Base-by-base conservation (phyloP, 768 basidiomycete species). In the Mycena galopus region DNA sequence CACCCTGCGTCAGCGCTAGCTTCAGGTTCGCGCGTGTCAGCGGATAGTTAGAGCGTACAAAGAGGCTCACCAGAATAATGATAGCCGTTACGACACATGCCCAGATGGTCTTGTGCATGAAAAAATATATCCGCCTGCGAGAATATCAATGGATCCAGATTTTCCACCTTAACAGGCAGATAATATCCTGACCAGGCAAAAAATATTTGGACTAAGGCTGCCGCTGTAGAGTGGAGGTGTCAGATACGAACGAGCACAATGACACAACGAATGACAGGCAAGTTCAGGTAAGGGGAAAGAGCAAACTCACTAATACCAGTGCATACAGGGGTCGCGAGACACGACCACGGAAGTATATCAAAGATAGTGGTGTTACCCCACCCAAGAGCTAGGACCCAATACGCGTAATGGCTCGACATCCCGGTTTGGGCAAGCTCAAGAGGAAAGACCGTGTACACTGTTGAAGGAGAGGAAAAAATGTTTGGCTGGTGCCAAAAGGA, bases 391-490 rank as follows among this genome's bases (percentile, higher is more conserved):
- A 67, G 55, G 53, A 58, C 35, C 35, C 51, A 67, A n/a, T 67
- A 67, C 29, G 65, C 65, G 33, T 56, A 67, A 58, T 67, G 65
- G n/a, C n/a, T n/a, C n/a, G n/a, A n/a, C n/a, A n/a, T n/a, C n/a
- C n/a, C n/a, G n/a, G n/a, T n/a, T n/a, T 67, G 65, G 19, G 35
- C 25, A 37, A 67, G 47, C 39, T 67, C 65, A 29, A 67, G 65
- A 32, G 29, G 51, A 44, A 56, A 58, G 53, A 67, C 23, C 7
- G 47, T 42, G 56, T 58, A 67, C 32, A 50, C 64, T 65, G 64
- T n/a, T 14, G 33, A 16, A 47, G 12, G 35, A 37, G 35, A 37
- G 35, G 12, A 14, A n/a, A 16, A 33, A 25, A 47, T 53, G 55
- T 30, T 57, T 33, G 17, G 55, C 55, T 33, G 4, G 35, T 27